Base-by-base conservation (phyloP, 225 moss, liverwort and hornwort genomes). In the Bryum argenteum region DNA sequence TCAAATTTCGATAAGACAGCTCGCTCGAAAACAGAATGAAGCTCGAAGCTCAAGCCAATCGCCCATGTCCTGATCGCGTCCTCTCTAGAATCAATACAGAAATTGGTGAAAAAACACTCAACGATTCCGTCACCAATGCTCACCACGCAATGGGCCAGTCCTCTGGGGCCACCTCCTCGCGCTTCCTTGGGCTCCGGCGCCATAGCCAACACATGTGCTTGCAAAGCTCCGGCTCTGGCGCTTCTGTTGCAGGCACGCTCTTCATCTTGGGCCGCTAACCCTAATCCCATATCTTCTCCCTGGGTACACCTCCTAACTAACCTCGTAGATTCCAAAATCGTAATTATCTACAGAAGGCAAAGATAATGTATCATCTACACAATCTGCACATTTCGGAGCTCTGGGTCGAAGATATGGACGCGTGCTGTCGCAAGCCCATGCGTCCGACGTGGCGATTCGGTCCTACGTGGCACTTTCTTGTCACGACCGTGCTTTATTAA, bases 151-250 rank as follows among this genome's bases (percentile, higher is more conserved):
- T 66, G 22, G 33, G 45, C 67, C 72, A 24, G 11, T 57, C 45
- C 45, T 11, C 38, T 47, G 4, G 1, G 53, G 75, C 61, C 79
- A 69, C 62, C 79, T 74, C 69, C 23, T 74, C 78, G 61, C 78
- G 71, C 62, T 21, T 57, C 75, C 75, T 57, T 44, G 56, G 77
- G 43, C 45, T 69, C 77, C 75, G 63, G 78, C 42, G 67, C 71
- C 82, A 82, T 82, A 50, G 78, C 82, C 55, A 26, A 54, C 77
- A 55, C 69, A 54, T 81, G 77, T 73, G 77, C 73, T 39, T 11
- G 65, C 69, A 39, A 39, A 38, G 37, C 77, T 40, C 77, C 58
- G 64, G 9, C 65, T 54, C 67, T 73, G 81, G 59, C 71, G 63
- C 71, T 19, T 12, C 60, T 44, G 65, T 4, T 51, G 50, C 26